A percentile compares a stretch with the other conserved stretches of the same genome.
phyloP scores from a whole-genome alignment of 2,329 filamentous ascomycete genomes.

The Chaetomiaceae sp. region DNA sequence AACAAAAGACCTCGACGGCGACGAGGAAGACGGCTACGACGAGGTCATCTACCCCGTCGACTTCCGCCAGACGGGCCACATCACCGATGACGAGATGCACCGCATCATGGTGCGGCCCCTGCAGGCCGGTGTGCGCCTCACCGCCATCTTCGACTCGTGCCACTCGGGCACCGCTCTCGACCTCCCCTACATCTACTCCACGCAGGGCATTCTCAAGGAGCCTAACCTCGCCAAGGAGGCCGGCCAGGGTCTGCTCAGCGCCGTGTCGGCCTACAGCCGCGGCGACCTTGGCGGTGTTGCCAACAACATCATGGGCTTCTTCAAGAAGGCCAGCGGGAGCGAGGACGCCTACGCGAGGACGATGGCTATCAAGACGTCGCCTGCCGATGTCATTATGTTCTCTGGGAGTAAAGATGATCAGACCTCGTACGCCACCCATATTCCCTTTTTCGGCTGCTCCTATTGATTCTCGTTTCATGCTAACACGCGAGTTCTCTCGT shows the following conservation, averaged over 20 bases:
- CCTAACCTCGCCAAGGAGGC: slow-evolving; percentile 63
- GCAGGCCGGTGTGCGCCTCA: slow-evolving; percentile 50
- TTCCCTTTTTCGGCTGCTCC: slow-evolving; percentile 16
- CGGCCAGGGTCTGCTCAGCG: slow-evolving; percentile 56
- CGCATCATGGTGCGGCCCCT: slow-evolving; percentile 60
- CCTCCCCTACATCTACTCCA: slow-evolving; percentile 63
- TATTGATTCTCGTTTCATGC: slow-evolving; percentile 12
- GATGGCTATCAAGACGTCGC: slow-evolving; percentile 82
- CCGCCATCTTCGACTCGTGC: slow-evolving; percentile 60
- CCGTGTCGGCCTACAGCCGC: slow-evolving; percentile 51
- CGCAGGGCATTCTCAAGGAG: slow-evolving; percentile 62
- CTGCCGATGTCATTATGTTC: slow-evolving; percentile 96
- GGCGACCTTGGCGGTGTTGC: slow-evolving; percentile 82
- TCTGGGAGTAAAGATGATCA: slow-evolving; percentile 95
- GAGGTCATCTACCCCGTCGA: slow-evolving; percentile 82
- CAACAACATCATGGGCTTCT: slow-evolving; percentile 70
- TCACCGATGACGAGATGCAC: slow-evolving; percentile 80
- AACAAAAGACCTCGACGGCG: slow-evolving; percentile 70
- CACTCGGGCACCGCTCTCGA: slow-evolving; percentile 62
- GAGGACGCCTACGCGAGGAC: slow-evolving; percentile 76
- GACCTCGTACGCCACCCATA: slow-evolving; percentile 65
- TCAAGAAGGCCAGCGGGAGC: slow-evolving; percentile 82
- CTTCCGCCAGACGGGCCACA: slow-evolving; percentile 71
- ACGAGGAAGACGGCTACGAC: slow-evolving; percentile 76
- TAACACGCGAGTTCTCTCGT: background rate